Evolutionary conservation across 768 basidiomycete genomes (phyloP).

Genomic region (Suillus subalutaceus): DNA sequence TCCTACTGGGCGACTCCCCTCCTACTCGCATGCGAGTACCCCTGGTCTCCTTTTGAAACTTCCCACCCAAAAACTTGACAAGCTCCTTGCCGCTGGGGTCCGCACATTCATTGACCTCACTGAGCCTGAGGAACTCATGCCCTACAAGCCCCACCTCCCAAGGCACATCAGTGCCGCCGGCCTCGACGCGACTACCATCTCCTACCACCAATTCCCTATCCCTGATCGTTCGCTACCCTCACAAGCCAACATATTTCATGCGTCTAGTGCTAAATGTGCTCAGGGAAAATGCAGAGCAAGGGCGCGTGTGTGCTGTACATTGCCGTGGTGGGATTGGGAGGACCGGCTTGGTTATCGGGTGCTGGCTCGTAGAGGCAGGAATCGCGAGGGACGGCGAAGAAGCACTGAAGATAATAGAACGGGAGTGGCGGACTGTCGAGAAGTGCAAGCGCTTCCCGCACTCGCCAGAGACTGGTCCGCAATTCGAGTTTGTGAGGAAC

Average conservation of each 20-base stretch:
- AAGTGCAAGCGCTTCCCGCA: slow-evolving; percentile 77
- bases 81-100: slow-evolving; percentile 69
- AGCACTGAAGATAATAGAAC: slow-evolving; percentile 64
- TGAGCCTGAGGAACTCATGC: slow-evolving; percentile 74
- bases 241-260: slow-evolving; percentile 57
- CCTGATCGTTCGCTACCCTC: slow-evolving; percentile 69
- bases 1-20: slow-evolving; percentile 80
- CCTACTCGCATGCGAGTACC: slow-evolving; percentile 82
- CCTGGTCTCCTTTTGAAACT: slow-evolving; percentile 62
- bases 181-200: slow-evolving; percentile 57
- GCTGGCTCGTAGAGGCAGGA: slow-evolving; percentile 75
- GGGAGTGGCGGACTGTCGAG: slow-evolving; percentile 75
- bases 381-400: slow-evolving; percentile 63
- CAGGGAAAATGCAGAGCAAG: slow-evolving; percentile 58
- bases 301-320: slow-evolving; percentile 71
- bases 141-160: slow-evolving; percentile 61
- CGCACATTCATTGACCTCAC: slow-evolving; percentile 86
- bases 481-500: slow-evolving; percentile 73
- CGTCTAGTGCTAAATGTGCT: slow-evolving; percentile 60
- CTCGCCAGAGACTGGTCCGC: slow-evolving; percentile 79
- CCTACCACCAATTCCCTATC: slow-evolving; percentile 82
- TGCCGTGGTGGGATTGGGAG: slow-evolving; percentile 81
- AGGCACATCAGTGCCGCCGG: slow-evolving; percentile 55
- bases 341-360: slow-evolving; percentile 65
- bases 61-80: slow-evolving; percentile 71